Base-by-base conservation (phyloP, 1,284 basidiomycete species). In the Rhizoctonia solani region DNA sequence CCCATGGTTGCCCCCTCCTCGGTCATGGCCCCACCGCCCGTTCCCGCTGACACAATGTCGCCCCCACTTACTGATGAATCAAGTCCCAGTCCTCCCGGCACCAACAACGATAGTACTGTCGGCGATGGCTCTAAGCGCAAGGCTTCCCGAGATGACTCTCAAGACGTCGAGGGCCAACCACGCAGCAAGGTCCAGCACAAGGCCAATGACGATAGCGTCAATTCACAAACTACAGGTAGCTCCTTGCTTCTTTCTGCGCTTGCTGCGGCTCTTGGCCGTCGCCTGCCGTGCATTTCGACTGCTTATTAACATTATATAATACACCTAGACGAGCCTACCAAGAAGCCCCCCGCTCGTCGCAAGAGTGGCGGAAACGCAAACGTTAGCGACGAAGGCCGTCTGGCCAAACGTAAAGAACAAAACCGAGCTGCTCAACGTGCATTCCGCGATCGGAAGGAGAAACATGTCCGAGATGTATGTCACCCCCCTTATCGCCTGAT, bases 401-500 rank as follows among this genome's bases (percentile, higher is more conserved):
- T 92, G 3, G 71, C 90, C 69, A 92, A 92, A 74, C 87, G 90
- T 69, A 93, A 93, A 77, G 91, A 93, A 73, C 90, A 93, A 76
- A 93, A 93, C 72, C 82, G 90, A 54, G 91, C 91, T 1, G 90
- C 90, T 11, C 91, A 93, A 75, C 84, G 90, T 63, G 91, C 91
- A 0, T 93, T 93, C 78, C 81, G 90, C 54, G 90, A 93, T 75
- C 84, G 91, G 66, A 93, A 93, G 78, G 90, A 93, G 78, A 91
- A 90, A 73, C 91, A 93, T 77, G 91, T 93, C 69, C 89, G 89
- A 75, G 91, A 93, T 74, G 91, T 92, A 74, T 79, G 89, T 82
- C 11, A 37, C 34, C 27, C 41, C 39, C 66, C 44, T 68, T 72
- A 50, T 50, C 55, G n/a, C n/a, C n/a, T n/a, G n/a, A 11, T 32